These are phyloP conservation scores for Colletotrichum brevisporum DNA, from an alignment of 2,329 filamentous ascomycete genomes.

Conservation along the genomic window DNA sequence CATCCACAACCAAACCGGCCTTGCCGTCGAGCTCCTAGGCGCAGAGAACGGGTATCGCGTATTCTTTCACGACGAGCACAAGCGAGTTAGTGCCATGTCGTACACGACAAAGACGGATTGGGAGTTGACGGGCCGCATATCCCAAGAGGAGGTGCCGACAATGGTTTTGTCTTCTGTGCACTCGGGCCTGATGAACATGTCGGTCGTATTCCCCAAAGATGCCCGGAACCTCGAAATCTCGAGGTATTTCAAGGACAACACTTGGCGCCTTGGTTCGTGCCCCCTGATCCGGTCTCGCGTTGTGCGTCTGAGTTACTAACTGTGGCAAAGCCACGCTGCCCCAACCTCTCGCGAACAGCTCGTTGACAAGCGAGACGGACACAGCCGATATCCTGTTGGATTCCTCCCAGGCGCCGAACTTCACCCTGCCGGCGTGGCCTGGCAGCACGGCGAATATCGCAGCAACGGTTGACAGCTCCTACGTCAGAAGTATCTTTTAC, in stretches of 20 bases:
- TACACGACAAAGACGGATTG: conserved; percentile 49
- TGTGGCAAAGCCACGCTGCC: conserved; percentile 50
- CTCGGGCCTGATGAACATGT: conserved; percentile 49
- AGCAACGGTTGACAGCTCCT: conserved; percentile 45
- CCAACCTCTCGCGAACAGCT: conserved; percentile 44
- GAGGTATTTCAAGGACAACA: conserved; percentile 46
- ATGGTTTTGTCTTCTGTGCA: conserved; percentile 50
- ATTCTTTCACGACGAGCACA: conserved; percentile 53
- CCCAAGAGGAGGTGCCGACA: conserved; percentile 46
- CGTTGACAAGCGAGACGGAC: conserved; percentile 19
- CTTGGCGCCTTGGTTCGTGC: conserved; percentile 51
- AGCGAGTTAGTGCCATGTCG: conserved; percentile 49
- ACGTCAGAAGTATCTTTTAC: conserved; percentile 49
- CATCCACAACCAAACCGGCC: conserved; percentile 48
- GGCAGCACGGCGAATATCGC: conserved; percentile 7
- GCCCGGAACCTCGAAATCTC: conserved; percentile 49
- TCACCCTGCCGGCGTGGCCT: conserved; percentile 25
- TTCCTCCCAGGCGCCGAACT: conserved; percentile 11
- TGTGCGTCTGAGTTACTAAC: conserved; percentile 37
- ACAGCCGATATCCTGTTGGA: conserved; percentile 24
- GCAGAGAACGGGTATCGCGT: conserved; percentile 52
- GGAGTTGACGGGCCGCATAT: conserved; percentile 50
- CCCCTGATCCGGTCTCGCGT: neutral
- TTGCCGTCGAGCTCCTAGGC: conserved; percentile 52
- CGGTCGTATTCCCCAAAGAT: conserved; percentile 51